Evolutionary conservation across 192 early-diverging fungal genomes (phyloP), one percentile per base, ranked within the genome.

Genomic region (Ambispora gerdemannii): DNA sequence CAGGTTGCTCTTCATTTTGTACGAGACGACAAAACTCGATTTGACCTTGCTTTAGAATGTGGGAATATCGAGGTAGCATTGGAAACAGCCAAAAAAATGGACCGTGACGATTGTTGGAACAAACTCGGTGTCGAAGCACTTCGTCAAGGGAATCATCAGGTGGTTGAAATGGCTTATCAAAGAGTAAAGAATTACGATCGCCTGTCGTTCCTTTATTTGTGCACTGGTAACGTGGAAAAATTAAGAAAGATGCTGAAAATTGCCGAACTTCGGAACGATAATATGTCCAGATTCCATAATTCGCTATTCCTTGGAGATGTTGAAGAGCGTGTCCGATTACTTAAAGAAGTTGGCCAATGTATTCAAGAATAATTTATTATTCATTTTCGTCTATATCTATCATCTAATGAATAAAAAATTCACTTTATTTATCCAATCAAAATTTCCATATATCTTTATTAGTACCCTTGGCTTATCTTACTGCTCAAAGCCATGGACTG

Each of bases 1-100:
- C 36, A 67, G 84, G 91, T 98, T 80, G 97, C 97, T 4, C 83
- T 99, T 49, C 95, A 98, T 77, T 99, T 99, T 89, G 95, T 99
- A 63, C 91, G 95, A 73, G 97, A 99, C 72, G 89, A 89, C 67
- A 92, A 92, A 61, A 95, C 97, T 15, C 88, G 97, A 2, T 98
- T 97, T 75, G 97, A 98, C 73, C 84, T 98, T 36, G 97, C 95
- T 17, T 73, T 99, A 32, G 94, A 97, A 74, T 99, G 97, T 68
- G 97, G 95, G 33, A 97, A 99, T 76, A 80, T 99, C 52, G 92
- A 96, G 59, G 93, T 95, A 61, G 97, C 95, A 1, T 80, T 96
- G 47, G 95, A 99, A 78, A 95, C 92, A 6, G 97, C 97, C 68
- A 92, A 94, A 77, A 75, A 86, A 0, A 86, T 99, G 75, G 90